Percentiles rank a stretch among this genome's conserved stretches.
Conservation (phyloP, 352 stramenopile genomes). For the Pythium volutum region DNA sequence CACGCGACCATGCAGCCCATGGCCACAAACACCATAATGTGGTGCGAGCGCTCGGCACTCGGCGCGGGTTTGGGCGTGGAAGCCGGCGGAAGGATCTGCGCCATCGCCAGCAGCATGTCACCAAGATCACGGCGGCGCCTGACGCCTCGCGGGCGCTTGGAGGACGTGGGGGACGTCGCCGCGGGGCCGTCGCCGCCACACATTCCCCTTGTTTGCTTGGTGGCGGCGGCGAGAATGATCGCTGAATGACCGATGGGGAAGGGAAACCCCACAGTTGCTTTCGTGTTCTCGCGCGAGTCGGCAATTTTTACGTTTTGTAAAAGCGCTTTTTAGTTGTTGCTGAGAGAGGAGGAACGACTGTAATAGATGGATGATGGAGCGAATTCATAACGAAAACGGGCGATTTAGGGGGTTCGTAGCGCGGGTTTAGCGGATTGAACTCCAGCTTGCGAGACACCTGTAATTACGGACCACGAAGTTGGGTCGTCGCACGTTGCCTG, state of each 20-base stretch:
- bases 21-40: slow-evolving; percentile 33
- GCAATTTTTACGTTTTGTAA: background rate
- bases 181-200: background rate
- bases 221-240: background rate
- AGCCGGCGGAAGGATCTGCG: slow-evolving; percentile 24
- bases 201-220: background rate
- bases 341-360: background rate
- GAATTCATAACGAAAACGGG: background rate
- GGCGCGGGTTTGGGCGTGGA: background rate
- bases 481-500: background rate
- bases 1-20: slow-evolving; percentile 28
- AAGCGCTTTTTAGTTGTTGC: background rate
- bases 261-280: background rate
- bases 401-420: background rate
- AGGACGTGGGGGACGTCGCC: background rate
- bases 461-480: slow-evolving; percentile 2
- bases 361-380: background rate
- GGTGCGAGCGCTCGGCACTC: background rate
- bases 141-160: background rate
- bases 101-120: slow-evolving; percentile 47
- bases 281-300: background rate
- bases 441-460: background rate
- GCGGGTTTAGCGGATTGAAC: background rate
- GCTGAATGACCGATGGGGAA: background rate
- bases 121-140: slow-evolving; percentile 35